phyloP scores from a whole-genome alignment of 306 rosid genomes.

The barrel medic (Medicago truncatula) region MtrunA17r5.0-ANR NC_053042.1:51648501-51649000 shows the following conservation, averaged over 20 bases:
- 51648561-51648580: constrained; percentile 31
- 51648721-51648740: constrained; percentile 91
- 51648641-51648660: constrained; percentile 35
- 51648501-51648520: constrained; percentile 61
- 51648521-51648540: constrained; percentile 72
- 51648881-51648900: constrained; percentile 93
- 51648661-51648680: constrained; percentile 94
- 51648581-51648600: constrained; percentile 33
- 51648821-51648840: constrained; percentile 53
- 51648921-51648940: constrained; percentile 38
- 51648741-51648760: constrained; percentile 30
- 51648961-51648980: background rate
- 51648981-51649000: background rate
- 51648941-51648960: constrained; percentile 3
- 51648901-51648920: constrained; percentile 96
- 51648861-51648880: constrained; percentile 90
- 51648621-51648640: constrained; percentile 34
- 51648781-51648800: constrained; percentile 1
- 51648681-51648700: constrained; percentile 83
- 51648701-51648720: constrained; percentile 93
- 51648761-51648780: constrained; percentile 16
- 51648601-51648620: constrained; percentile 28
- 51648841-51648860: constrained; percentile 87
- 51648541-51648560: constrained; percentile 79
- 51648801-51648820: constrained; percentile 39